phyloP scores from a whole-genome alignment of 1,284 basidiomycete species.

The Microbotryum violaceum region DNA sequence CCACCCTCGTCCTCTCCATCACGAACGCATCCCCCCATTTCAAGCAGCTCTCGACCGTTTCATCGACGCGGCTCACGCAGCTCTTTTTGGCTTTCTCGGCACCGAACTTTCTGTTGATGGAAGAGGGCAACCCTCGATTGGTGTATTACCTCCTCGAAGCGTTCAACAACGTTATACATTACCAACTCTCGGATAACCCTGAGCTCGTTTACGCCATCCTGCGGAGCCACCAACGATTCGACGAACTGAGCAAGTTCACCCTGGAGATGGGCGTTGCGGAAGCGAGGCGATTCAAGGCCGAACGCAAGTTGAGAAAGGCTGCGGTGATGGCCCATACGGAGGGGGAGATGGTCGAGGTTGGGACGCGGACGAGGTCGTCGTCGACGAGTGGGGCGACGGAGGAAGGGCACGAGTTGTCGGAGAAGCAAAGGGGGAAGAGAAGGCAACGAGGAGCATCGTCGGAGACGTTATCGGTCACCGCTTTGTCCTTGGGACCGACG shows the following conservation, averaged over 20 bases:
- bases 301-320: constrained; percentile 41
- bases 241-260: constrained; percentile 81
- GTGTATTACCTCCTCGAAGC: constrained; percentile 83
- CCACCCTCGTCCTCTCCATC: constrained; percentile 75
- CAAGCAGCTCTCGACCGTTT: constrained; percentile 61
- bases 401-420: constrained; percentile 50
- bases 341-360: neutral
- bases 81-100: constrained; percentile 83
- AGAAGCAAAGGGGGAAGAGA: constrained; percentile 85
- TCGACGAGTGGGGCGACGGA: constrained; percentile 20
- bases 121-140: constrained; percentile 85
- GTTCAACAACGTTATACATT: constrained; percentile 69
- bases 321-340: neutral
- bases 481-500: neutral
- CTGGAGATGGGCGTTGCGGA: constrained; percentile 72
- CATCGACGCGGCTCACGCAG: constrained; percentile 74
- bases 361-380: neutral
- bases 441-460: constrained; percentile 48
- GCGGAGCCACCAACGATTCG: constrained; percentile 69
- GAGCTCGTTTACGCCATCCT: constrained; percentile 81
- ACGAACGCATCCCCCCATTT: constrained; percentile 82
- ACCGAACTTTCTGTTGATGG: constrained; percentile 78
- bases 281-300: constrained; percentile 66
- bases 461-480: constrained; percentile 43
- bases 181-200: constrained; percentile 53